Evolutionary conservation across 2,329 filamentous ascomycete genomes (phyloP).

Genomic region (Fusarium transvaalense): DNA sequence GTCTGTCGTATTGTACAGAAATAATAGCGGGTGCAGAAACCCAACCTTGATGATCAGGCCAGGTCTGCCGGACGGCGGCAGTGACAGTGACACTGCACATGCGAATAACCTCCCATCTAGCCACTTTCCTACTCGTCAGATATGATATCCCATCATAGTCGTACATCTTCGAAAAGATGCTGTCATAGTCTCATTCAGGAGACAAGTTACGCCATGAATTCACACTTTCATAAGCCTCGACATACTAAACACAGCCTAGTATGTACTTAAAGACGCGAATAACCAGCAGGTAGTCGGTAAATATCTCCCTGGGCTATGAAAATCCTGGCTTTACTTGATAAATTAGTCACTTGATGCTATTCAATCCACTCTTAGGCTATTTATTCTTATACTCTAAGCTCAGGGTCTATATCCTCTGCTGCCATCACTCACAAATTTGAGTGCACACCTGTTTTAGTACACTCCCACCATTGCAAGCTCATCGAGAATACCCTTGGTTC

Average conservation of each 20-base stretch:
- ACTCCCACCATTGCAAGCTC: constrained; percentile 46
- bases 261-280: no score
- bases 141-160: not conserved
- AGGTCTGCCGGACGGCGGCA: not conserved
- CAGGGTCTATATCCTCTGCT: not conserved
- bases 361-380: no score
- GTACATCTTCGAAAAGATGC: not conserved
- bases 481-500: constrained; percentile 38
- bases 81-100: not conserved
- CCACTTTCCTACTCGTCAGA: not conserved
- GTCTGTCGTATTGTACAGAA: no score
- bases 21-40: no score
- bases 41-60: not conserved
- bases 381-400: no score
- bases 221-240: no score
- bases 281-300: no score
- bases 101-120: not conserved
- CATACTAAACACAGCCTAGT: no score
- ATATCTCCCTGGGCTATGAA: no score
- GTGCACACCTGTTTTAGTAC: constrained; percentile 7
- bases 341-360: no score
- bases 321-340: no score
- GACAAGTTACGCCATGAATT: not conserved
- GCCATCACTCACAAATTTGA: no score
- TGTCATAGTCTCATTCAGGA: not conserved